Evolutionary conservation across 495 filamentous ascomycete genomes (phyloP), one percentile per base, ranked within the genome.

Genomic region (Cenococcum geophilum): DNA sequence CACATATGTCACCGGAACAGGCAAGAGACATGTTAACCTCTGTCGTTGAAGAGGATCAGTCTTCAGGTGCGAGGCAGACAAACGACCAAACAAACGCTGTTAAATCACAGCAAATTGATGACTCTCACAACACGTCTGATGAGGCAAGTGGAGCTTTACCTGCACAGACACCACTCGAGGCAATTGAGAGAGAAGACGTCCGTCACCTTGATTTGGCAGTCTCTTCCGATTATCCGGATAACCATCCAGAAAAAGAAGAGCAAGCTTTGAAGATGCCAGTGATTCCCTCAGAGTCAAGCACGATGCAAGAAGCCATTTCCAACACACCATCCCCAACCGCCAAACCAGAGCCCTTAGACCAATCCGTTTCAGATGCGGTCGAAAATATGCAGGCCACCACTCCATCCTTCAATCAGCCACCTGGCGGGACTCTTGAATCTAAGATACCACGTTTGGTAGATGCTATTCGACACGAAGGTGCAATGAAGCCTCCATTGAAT

Each of bases 201-300:
- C 80, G 82, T 23, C 85, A 89, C 64, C 76, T 91, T 1, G 89
- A 92, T 67, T 79, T 91, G 42, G 87, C 86, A n/a, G 76, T 86
- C 12, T 74, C 84, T 21, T 70, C 74, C 11, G 68, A 67, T 35
- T 72, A 76, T 57, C 69, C 66, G n/a, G 74, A 74, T 37, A 55
- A 14, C 20, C 9, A 58, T 1, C 16, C 27, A 21, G 11, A 18
- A 12, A 59, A 51, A 35, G 64, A 64, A 18, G 59, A 64, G 36
- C 48, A 55, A 6, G 20, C 48, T 1, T n/a, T 60, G 14, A 65
- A 68, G 11, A 62, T 58, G 18, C 66, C 66, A 18, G 64, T 56
- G 12, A n/a, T 57, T 11, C 42, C 59, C 3, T 18, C 65, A 32
- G 58, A 55, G 18, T 37, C 36, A 11, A 56, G 32, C n/a, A 42